phyloP scores from a whole-genome alignment of 2,329 filamentous ascomycete species.

The Phialophora tarda region DNA sequence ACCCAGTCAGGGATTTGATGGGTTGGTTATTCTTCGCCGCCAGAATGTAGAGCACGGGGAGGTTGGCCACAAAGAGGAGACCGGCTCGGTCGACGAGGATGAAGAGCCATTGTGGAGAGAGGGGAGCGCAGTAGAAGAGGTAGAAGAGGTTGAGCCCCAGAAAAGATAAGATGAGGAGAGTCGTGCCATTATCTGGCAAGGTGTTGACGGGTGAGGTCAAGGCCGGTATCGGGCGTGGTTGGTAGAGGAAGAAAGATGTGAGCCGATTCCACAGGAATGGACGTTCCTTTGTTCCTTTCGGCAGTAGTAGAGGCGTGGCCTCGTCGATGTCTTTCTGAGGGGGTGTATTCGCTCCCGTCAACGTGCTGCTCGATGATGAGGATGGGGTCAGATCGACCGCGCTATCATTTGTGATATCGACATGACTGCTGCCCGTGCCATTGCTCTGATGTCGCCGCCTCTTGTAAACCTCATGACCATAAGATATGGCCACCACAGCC shows the following conservation, averaged over 20 bases:
- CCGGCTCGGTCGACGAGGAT: constrained; percentile 65
- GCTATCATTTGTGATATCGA: background rate
- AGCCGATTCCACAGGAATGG: constrained; percentile 22
- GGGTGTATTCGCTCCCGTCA: constrained; percentile 32
- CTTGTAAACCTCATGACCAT: background rate
- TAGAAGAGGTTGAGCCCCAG: constrained; percentile 64
- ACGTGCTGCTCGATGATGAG: constrained; percentile 38
- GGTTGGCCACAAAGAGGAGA: constrained; percentile 57
- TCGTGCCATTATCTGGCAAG: constrained; percentile 63
- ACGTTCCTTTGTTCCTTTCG: background rate
- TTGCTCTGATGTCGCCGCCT: constrained; percentile 6
- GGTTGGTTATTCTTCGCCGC: constrained; percentile 69
- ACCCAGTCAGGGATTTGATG: constrained; percentile 64
- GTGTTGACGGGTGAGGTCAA: constrained; percentile 55
- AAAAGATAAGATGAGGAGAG: constrained; percentile 59
- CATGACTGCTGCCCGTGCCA: background rate
- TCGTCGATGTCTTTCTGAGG: constrained; percentile 25
- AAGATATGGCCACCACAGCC: constrained; percentile 11
- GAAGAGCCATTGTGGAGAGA: constrained; percentile 59
- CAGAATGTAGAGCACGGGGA: constrained; percentile 64
- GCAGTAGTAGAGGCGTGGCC: constrained; percentile 21
- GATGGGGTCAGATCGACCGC: constrained; percentile 1
- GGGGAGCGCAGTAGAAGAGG: constrained; percentile 59
- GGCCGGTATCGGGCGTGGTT: constrained; percentile 63
- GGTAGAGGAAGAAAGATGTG: constrained; percentile 56